A percentile compares a stretch with the other conserved stretches of the same genome.
Conservation (phyloP, 345 rosid species). For the Brassica napus region Da-Ae NC_063445.1:52877001-52877500, state of each 20-base stretch:
- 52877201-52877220: neutral
- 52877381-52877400: neutral
- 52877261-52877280: neutral
- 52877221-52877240: constrained; percentile 41
- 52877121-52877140: constrained; percentile 17
- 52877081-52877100: neutral
- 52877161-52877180: constrained; percentile 41
- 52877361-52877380: neutral
- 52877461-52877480: neutral
- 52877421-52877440: neutral
- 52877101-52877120: neutral
- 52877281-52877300: neutral
- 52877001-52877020: constrained; percentile 9
- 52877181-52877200: constrained; percentile 35
- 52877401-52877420: neutral
- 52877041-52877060: constrained; percentile 14
- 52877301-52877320: neutral
- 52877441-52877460: neutral
- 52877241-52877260: too few relatives aligned
- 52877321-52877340: neutral
- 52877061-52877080: constrained; percentile 22
- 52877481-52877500: neutral
- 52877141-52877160: constrained; percentile 5
- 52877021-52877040: neutral
- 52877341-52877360: neutral